Conservation (phyloP, 495 filamentous ascomycete genomes). For the Daldinia decipiens region DNA sequence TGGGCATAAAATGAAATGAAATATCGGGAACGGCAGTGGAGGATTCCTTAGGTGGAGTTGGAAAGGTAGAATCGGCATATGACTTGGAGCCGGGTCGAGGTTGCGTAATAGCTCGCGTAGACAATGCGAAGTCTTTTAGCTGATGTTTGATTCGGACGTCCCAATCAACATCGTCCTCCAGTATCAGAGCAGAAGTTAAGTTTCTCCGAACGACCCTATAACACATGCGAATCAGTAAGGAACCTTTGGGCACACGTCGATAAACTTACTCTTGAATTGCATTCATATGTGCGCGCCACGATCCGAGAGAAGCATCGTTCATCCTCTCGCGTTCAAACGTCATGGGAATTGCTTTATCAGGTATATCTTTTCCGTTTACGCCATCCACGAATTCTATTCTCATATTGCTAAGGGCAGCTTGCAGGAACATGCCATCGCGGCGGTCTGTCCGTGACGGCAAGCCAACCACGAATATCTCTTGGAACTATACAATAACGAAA, state of each 20-base stretch:
- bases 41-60: not conserved
- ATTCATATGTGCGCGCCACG: constrained; percentile 48
- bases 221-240: not conserved
- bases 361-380: constrained; percentile 49
- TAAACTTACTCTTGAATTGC: constrained; percentile 46
- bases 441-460: constrained; percentile 62
- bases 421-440: not conserved
- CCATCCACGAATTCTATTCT: constrained; percentile 62
- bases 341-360: constrained; percentile 52
- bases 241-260: too few relatives aligned
- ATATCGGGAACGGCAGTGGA: not conserved
- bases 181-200: constrained; percentile 60
- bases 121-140: constrained; percentile 59
- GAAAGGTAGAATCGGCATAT: not conserved
- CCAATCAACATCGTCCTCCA: constrained; percentile 71
- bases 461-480: constrained; percentile 25
- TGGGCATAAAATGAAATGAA: constrained; percentile 35
- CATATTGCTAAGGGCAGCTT: constrained; percentile 56
- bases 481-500: not conserved
- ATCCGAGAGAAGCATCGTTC: constrained; percentile 32
- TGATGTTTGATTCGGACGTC: constrained; percentile 63
- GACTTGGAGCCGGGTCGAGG: not conserved
- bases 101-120: constrained; percentile 49
- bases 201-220: constrained; percentile 57
- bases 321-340: constrained; percentile 13